Conservation (phyloP, 352 stramenopile genomes). For the Globisporangium echinulatum region DNA sequence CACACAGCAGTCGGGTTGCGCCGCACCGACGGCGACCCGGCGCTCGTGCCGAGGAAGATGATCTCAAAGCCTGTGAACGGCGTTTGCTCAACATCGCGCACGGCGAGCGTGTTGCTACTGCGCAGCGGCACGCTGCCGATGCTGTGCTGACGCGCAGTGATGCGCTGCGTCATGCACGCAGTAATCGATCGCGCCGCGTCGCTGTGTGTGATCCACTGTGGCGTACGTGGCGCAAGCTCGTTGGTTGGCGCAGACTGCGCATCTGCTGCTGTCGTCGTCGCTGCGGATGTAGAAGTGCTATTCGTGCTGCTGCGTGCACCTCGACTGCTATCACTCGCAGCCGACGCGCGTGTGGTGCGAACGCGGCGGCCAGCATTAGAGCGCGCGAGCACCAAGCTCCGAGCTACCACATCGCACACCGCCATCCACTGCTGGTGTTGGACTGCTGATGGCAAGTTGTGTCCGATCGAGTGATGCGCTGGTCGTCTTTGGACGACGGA, state of each 20-base stretch:
- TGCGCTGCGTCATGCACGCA: conserved; percentile 17
- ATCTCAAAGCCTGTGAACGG: conserved; percentile 84
- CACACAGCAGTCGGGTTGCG: conserved; percentile 60
- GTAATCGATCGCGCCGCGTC: conserved; percentile 8
- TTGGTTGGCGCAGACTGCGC: neutral
- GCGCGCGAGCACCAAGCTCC: neutral
- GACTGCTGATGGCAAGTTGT: too few relatives aligned
- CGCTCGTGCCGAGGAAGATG: conserved; percentile 76
- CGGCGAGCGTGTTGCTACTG: conserved; percentile 50
- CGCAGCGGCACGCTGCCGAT: conserved; percentile 48
- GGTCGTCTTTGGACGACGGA: too few relatives aligned
- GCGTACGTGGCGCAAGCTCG: neutral
- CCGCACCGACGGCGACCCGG: conserved; percentile 60
- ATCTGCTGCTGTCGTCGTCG: neutral
- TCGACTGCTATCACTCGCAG: neutral
- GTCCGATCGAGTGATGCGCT: too few relatives aligned
- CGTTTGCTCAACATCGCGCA: conserved; percentile 19
- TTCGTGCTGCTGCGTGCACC: neutral
- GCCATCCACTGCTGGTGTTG: too few relatives aligned
- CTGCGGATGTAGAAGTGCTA: neutral
- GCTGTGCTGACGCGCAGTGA: conserved; percentile 31
- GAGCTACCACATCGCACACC: too few relatives aligned
- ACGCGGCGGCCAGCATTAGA: neutral
- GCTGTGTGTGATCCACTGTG: conserved; percentile 9
- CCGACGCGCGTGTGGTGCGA: neutral